Evolutionary conservation across 768 basidiomycete genomes (phyloP), one percentile per base, ranked within the genome.

Genomic region (Boletus patriciae): DNA sequence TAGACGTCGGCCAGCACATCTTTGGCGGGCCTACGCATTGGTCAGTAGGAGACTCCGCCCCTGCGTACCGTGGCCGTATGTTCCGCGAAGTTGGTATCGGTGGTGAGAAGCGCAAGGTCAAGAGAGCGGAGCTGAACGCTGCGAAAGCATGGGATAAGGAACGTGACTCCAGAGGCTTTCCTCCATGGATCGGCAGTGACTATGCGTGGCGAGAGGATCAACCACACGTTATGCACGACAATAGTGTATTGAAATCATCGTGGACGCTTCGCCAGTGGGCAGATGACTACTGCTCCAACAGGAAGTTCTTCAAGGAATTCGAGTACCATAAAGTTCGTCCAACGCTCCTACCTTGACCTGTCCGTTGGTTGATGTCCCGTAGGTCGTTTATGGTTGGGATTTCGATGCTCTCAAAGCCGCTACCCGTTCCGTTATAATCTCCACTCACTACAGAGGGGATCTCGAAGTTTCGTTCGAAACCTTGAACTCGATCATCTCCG

Each of bases 221-320:
- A 2, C 68, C 63, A 46, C 48, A 59, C 29, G 13, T 67, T 18
- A 73, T 64, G 66, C 56, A 63, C 29, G 21, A 46, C 23, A 36
- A 49, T 15, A 66, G 62, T 31, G 62, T 68, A 8, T 68, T 86
- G 43, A 77, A 73, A 53, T 86, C 85, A 3, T 83, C 83, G 16
- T 82, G 81, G 72, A 80, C 85, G 0, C 66, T 92, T 42, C 76
- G 88, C 33, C 79, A 87, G 56, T 94, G 92, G 92, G 90, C 90
- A 9, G 89, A 92, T 61, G 85, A 88, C 54, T 93, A 91, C 63
- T 92, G 90, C 55, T 77, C 80, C 25, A 88, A 86, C 63, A 75
- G 69, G 9, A 92, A 87, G 63, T 70, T 78, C 16, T 74, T 93
- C 59, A 93, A 92, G 68, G 90, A 92, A 71, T 91, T 94, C 66